These are phyloP conservation scores for Knufia fluminis DNA, from an alignment of 2,329 filamentous ascomycete species.

Conservation along the genomic window DNA sequence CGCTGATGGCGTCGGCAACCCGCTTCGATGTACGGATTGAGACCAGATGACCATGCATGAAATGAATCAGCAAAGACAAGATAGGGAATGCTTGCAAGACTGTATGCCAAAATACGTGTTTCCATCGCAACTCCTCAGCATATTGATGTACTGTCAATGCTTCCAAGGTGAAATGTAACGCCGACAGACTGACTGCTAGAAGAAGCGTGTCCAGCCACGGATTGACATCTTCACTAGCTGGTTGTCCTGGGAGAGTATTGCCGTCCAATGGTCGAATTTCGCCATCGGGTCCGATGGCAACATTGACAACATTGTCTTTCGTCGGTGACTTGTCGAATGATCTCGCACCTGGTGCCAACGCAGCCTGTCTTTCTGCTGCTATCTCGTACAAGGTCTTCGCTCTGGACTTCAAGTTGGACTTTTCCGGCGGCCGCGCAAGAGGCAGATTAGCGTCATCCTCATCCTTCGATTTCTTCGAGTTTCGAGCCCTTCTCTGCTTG, in stretches of 20 bases:
- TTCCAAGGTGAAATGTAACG: constrained; percentile 37
- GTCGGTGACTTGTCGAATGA: constrained; percentile 5
- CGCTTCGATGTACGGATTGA: constrained; percentile 2
- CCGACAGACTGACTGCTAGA: constrained; percentile 34
- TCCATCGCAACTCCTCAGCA: constrained; percentile 26
- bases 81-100: constrained; percentile 33
- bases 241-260: not conserved
- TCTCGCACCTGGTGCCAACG: constrained; percentile 19
- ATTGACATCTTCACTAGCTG: constrained; percentile 9
- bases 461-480: constrained; percentile 8
- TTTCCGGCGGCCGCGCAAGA: constrained; percentile 11
- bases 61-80: constrained; percentile 35
- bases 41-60: constrained; percentile 37
- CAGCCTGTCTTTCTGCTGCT: constrained; percentile 35
- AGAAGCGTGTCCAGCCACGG: constrained; percentile 37
- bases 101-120: constrained; percentile 26
- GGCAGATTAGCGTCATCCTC: constrained; percentile 17
- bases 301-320: constrained; percentile 19
- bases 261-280: constrained; percentile 11
- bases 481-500: constrained; percentile 19
- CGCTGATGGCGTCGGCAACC: constrained; percentile 5
- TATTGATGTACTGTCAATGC: constrained; percentile 41
- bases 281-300: constrained; percentile 18
- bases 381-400: constrained; percentile 37
- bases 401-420: constrained; percentile 20